These are phyloP conservation scores for Penicillium sp. DNA, from an alignment of 2,329 filamentous ascomycete genomes.

Conservation along the genomic window DNA sequence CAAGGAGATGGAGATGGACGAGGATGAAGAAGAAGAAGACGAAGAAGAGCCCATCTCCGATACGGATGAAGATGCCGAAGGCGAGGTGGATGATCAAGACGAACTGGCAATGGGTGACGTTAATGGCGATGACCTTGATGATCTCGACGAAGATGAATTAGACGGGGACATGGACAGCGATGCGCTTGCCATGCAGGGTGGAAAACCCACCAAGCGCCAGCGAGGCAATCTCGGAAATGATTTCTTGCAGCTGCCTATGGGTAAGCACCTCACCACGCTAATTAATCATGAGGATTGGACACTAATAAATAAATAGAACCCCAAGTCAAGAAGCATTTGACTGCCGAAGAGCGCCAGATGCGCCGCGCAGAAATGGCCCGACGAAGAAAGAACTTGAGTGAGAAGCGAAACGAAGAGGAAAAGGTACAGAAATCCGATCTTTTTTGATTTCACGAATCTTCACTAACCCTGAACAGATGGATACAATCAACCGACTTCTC, in stretches of 20 bases:
- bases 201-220: constrained; percentile 69
- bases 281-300: neutral
- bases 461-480: constrained; percentile 53
- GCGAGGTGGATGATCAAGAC: constrained; percentile 53
- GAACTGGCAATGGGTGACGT: constrained; percentile 47
- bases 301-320: constrained; percentile 52
- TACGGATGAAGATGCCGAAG: constrained; percentile 49
- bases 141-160: constrained; percentile 45
- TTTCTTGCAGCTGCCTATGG: constrained; percentile 59
- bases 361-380: constrained; percentile 73
- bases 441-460: neutral
- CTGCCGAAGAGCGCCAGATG: constrained; percentile 73
- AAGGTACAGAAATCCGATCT: constrained; percentile 57
- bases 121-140: constrained; percentile 39
- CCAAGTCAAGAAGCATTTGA: constrained; percentile 72
- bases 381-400: constrained; percentile 71
- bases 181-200: constrained; percentile 56
- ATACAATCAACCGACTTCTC: constrained; percentile 68
- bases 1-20: constrained; percentile 48
- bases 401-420: constrained; percentile 77
- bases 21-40: constrained; percentile 41
- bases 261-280: constrained; percentile 31
- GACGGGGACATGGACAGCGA: constrained; percentile 48
- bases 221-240: constrained; percentile 59
- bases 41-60: constrained; percentile 53